Base-by-base conservation (phyloP, 78 protist species). In the Reticulomyxa filosa region DNA sequence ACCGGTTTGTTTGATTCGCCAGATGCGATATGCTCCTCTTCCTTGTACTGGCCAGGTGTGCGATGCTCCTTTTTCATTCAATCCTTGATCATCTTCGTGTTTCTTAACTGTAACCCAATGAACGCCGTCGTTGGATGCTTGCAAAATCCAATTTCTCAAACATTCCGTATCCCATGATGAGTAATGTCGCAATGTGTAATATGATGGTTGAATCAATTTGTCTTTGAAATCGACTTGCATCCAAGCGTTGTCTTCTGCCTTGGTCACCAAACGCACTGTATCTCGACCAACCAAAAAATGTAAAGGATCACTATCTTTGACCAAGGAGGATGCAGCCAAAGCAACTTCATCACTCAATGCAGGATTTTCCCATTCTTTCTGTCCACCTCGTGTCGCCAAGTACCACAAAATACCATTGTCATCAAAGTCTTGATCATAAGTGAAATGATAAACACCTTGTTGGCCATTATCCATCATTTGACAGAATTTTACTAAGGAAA, bases 171-270 rank as follows among this genome's bases (percentile, higher is more conserved):
- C 39, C 39, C 11, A 55, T 10, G 39, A 32, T 10, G 8, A 29
- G 59, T 55, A 55, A 33, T 55, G 59, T 55, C 59, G 59, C 39
- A 55, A 33, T 33, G 59, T 55, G 59, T 55, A 55, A 8, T 22
- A 10, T 29, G 59, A 17, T 29, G 59, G 59, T 29, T 32, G 39
- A 33, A 55, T 55, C 39, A 29, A 33, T 33, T 55, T 55, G 59
- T 55, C 30, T 33, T 55, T 55, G 10, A 55, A 55, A 10, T 55
- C 26, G 10, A 55, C 8, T 11, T 55, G 59, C 10, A 55, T 32
- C 59, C 59, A 55, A 22, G 59, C 59, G 10, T 55, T 55, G 39
- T 55, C 39, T 33, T 55, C 59, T 10, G 26, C 30, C 11, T 55
- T 55, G 8, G 59, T 55, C 59, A 55, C 26, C 59, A 55, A 11